These are phyloP conservation scores for Umbelopsis vinacea DNA, from an alignment of 192 early-diverging fungal species.

Conservation along the genomic window DNA sequence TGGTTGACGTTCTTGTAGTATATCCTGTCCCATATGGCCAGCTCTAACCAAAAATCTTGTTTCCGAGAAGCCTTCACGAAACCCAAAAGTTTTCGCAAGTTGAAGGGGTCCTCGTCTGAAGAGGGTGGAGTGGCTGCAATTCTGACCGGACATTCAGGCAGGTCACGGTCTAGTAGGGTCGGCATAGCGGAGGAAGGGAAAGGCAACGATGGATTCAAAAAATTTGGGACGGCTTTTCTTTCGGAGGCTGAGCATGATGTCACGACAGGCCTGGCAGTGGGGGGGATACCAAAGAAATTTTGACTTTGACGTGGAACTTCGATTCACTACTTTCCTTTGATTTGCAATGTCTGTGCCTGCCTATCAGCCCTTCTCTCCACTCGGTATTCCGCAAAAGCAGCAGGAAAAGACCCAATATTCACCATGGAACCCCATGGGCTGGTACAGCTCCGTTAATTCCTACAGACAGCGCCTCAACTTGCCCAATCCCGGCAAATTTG, in stretches of 20 bases:
- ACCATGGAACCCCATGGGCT: conserved; percentile 37
- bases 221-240: conserved; percentile 17
- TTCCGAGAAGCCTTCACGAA: conserved; percentile 1
- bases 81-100: neutral
- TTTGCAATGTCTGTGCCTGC: conserved; percentile 24
- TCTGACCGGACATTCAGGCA: conserved; percentile 1
- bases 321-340: conserved; percentile 16
- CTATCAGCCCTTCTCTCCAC: conserved; percentile 22
- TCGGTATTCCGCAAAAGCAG: conserved; percentile 22
- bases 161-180: neutral
- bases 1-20: conserved; percentile 39
- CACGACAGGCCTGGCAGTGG: neutral
- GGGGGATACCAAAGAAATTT: conserved; percentile 9
- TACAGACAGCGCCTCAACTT: conserved; percentile 59
- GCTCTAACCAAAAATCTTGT: conserved; percentile 35
- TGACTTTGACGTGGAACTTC: conserved; percentile 15
- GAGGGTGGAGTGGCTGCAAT: neutral
- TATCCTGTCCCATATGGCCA: conserved; percentile 27
- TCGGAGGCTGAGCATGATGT: conserved; percentile 18
- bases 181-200: neutral
- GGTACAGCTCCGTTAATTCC: conserved; percentile 37
- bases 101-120: neutral
- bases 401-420: conserved; percentile 24
- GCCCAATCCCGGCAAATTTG: conserved; percentile 82
- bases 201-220: neutral